Evolutionary conservation across 108 stramenopile genomes (phyloP).

Genomic region (Cylindrotheca closterium): DNA sequence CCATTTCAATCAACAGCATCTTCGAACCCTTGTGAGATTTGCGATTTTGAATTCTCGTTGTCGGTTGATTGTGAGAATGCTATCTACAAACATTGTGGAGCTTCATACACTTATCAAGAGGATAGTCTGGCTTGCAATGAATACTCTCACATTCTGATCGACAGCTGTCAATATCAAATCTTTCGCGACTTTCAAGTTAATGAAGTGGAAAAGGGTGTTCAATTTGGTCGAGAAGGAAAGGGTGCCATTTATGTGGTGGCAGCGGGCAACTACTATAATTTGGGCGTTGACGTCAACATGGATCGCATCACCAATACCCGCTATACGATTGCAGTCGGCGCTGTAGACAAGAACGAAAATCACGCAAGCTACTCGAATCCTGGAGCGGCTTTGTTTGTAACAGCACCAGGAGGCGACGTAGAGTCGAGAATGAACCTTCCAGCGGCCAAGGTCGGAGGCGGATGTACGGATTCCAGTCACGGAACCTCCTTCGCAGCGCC

Average conservation of each 20-base stretch:
- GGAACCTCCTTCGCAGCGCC: constrained; percentile 46
- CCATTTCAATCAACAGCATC: not conserved
- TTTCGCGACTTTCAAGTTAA: not conserved
- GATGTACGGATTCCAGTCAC: constrained; percentile 8
- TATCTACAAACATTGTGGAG: constrained; percentile 22
- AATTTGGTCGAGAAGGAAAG: constrained; percentile 44
- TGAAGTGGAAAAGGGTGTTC: constrained; percentile 19
- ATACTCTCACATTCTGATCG: constrained; percentile 26
- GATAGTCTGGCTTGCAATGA: constrained; percentile 33
- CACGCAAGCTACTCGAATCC: constrained; percentile 39
- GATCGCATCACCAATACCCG: no score
- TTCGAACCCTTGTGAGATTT: constrained; percentile 1
- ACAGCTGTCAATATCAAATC: constrained; percentile 23
- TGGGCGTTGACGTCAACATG: constrained; percentile 40
- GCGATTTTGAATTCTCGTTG: not conserved
- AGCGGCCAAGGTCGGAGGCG: constrained; percentile 1
- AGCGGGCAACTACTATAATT: constrained; percentile 29
- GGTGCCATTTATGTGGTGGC: constrained; percentile 50
- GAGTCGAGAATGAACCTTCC: constrained; percentile 15
- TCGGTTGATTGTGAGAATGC: constrained; percentile 15
- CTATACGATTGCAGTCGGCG: not conserved
- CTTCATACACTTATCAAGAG: constrained; percentile 6
- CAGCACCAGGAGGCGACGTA: constrained; percentile 45
- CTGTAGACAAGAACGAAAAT: constrained; percentile 19
- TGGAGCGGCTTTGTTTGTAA: constrained; percentile 40